Percentiles rank a stretch among this genome's conserved stretches.
phyloP scores from a whole-genome alignment of 192 early-diverging fungal species.

The Backusella parvicylindrica region DNA sequence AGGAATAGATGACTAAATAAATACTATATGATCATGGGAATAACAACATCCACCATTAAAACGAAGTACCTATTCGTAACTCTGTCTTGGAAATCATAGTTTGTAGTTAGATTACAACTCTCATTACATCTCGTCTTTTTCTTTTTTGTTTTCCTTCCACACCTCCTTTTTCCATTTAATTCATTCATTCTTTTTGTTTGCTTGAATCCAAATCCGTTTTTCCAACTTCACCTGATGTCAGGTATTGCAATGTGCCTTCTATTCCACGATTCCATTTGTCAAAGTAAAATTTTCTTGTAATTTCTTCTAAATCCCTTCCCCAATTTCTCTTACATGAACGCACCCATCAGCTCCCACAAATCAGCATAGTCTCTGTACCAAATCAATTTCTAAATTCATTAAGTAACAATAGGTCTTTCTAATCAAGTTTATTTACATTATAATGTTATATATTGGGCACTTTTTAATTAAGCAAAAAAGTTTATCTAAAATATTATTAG shows the following conservation, averaged over 20 bases:
- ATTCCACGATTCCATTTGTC: not conserved
- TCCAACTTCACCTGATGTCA: not conserved
- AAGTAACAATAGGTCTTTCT: not conserved
- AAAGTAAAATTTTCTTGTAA: not conserved
- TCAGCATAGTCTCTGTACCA: not conserved
- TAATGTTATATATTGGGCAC: not conserved
- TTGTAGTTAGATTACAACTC: not conserved
- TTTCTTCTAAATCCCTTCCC: not conserved
- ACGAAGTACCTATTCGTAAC: not conserved
- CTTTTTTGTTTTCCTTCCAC: not conserved
- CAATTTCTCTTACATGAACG: not conserved
- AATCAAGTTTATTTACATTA: conserved; percentile 2
- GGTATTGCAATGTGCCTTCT: not conserved
- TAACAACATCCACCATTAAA: not conserved
- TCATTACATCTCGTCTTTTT: not conserved
- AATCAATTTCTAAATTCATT: not conserved
- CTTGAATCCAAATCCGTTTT: not conserved
- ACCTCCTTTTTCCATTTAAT: not conserved
- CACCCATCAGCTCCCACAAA: not conserved
- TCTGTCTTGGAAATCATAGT: not conserved
- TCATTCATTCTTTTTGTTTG: not conserved
- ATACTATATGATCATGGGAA: not conserved
- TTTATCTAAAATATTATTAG: conserved; percentile 1
- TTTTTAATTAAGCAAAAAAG: not conserved
- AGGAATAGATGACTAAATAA: not conserved